Evolutionary conservation across 148 eudicot genomes (phyloP), one percentile per base, ranked within the genome.

Genomic region (Beta vulgaris): DNA sequence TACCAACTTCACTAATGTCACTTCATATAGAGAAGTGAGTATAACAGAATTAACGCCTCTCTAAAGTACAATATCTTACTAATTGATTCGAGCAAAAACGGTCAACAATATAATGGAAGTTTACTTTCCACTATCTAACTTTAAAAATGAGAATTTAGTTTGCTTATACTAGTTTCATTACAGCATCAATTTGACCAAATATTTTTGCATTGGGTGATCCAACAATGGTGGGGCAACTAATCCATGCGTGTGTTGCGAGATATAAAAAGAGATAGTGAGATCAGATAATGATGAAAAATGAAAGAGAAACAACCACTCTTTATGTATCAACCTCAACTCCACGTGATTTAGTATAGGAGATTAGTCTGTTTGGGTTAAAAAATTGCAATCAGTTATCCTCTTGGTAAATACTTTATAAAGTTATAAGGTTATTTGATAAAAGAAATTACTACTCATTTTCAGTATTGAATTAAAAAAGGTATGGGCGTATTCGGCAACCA

Each of bases 1-100:
- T 69, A 79, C 77, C 78, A 49, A 79, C 79, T 75, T 70, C 82
- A 79, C 79, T 59, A 34, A 26, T 32, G 53, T 73, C 81, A 73
- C 77, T 73, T 68, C 68, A 58, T 31, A n/a, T 57, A 35, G 73
- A 73, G 57, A 65, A 78, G 81, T 73, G 76, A 78, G 81, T 73
- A 44, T 54, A 73, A 66, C 80, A 5, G 34, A 51, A 61, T 76
- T 68, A 23, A 34, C 26, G 64, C 48, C 49, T 35, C 46, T 21
- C 42, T 39, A 37, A 32, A 68, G 10, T 58, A 36, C 66, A 39
- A n/a, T 72, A 28, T 26, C 53, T 8, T 51, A 1, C 11, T 31
- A 16, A 54, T 7, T 13, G 1, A 26, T 13, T n/a, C 15, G 35
- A 74, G 32, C 32, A 48, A 36, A 63, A 34, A 42, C 31, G 21